Conservation (phyloP, 2,329 filamentous ascomycete species). For the Colletotrichum camelliae region DNA sequence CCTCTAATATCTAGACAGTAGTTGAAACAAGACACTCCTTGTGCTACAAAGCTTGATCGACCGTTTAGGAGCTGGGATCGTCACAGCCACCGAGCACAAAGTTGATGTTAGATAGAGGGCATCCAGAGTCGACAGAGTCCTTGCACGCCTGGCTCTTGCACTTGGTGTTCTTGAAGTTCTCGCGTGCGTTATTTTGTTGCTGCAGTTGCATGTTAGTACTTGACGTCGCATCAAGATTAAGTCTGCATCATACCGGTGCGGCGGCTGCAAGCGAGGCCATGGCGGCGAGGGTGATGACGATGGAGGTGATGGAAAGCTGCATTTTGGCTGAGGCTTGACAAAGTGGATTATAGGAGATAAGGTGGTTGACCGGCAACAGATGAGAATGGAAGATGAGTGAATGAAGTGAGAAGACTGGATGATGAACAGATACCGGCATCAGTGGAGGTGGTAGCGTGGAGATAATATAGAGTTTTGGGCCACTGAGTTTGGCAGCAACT, state of each 20-base stretch:
- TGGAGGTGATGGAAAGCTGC: not conserved
- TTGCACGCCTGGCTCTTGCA: constrained; percentile 9
- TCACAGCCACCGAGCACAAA: constrained; percentile 4
- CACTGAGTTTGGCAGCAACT: fast-evolving
- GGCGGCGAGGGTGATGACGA: not conserved
- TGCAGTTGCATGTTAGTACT: not conserved
- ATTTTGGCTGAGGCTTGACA: not conserved
- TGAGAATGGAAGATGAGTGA: not conserved
- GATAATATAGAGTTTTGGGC: not conserved
- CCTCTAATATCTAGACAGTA: not conserved
- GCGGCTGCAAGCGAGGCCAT: not conserved
- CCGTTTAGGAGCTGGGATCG: not conserved
- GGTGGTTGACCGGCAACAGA: not conserved
- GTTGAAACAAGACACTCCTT: not conserved
- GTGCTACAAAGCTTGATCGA: not conserved
- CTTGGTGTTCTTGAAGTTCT: not conserved
- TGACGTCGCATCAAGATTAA: not conserved
- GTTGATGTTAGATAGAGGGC: not conserved
- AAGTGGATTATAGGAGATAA: not conserved
- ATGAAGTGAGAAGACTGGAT: not conserved
- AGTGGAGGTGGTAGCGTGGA: not conserved
- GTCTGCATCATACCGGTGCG: not conserved
- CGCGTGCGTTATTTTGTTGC: not conserved
- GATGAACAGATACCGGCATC: not conserved
- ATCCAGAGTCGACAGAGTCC: not conserved